Evolutionary conservation across 2,329 filamentous ascomycete genomes (phyloP).

Genomic region (Colletotrichum sp.): DNA sequence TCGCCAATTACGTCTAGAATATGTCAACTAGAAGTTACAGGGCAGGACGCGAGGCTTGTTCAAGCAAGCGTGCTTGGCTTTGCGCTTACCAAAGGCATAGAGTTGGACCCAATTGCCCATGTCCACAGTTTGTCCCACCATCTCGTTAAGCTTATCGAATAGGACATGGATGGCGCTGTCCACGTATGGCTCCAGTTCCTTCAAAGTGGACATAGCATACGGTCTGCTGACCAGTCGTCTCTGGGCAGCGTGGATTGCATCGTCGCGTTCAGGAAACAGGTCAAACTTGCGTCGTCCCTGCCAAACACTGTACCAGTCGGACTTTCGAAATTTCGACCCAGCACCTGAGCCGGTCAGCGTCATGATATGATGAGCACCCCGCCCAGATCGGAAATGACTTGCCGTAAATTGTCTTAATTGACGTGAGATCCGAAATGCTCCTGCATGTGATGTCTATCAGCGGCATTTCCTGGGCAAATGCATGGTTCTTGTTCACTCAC

Average conservation of each 20-base stretch:
- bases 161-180: background rate
- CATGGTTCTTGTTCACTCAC: background rate
- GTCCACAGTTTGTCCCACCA: background rate
- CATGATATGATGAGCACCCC: too few relatives aligned
- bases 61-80: background rate
- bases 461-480: background rate
- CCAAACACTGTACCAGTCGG: constrained; percentile 3
- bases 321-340: constrained; percentile 8
- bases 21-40: background rate
- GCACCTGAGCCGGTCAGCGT: background rate
- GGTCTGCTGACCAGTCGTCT: background rate
- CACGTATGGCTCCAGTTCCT: constrained; percentile 2
- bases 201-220: background rate
- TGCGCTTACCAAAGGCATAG: constrained; percentile 1
- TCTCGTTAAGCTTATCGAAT: background rate
- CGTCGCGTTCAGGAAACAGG: background rate
- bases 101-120: constrained; percentile 10
- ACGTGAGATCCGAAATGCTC: background rate
- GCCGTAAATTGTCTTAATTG: constrained; percentile 2
- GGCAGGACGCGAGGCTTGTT: background rate
- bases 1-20: background rate
- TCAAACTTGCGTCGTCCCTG: constrained; percentile 3
- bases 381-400: background rate
- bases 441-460: background rate
- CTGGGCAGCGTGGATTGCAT: background rate